Conservation (phyloP, 192 early-diverging fungal genomes). For the Diversispora epigaea region DNA sequence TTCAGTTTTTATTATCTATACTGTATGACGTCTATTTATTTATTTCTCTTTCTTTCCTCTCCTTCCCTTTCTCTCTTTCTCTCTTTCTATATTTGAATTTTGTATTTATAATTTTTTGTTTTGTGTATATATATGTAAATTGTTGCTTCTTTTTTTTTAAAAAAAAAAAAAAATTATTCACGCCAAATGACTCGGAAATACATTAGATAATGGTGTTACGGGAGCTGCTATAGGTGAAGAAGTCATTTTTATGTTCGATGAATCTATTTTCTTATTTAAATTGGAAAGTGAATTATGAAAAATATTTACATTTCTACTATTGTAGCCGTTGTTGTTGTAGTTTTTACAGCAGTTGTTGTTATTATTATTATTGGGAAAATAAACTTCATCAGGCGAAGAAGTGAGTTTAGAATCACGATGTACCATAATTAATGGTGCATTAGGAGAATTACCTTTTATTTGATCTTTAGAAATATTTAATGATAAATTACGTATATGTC, state of each 20-base stretch:
- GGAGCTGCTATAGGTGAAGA: neutral
- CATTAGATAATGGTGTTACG: constrained; percentile 24
- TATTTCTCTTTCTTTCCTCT: too few relatives aligned
- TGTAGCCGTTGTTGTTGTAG: neutral
- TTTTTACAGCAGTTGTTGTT: neutral
- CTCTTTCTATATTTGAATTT: too few relatives aligned
- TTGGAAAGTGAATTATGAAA: neutral
- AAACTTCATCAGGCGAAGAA: constrained; percentile 12
- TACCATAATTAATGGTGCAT: constrained; percentile 29
- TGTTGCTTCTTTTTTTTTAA: too few relatives aligned
- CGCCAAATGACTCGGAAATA: constrained; percentile 29
- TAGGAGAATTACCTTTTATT: neutral
- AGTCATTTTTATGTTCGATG: too few relatives aligned
- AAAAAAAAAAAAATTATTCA: too few relatives aligned
- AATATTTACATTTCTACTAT: neutral
- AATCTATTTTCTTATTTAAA: too few relatives aligned
- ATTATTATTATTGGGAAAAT: neutral
- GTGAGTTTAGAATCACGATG: constrained; percentile 25
- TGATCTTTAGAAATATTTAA: neutral
- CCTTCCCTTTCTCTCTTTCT: too few relatives aligned
- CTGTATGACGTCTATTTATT: too few relatives aligned
- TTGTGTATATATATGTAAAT: too few relatives aligned
- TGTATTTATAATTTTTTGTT: too few relatives aligned
- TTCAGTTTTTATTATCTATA: too few relatives aligned
- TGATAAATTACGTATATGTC: constrained; percentile 6